These are phyloP conservation scores for Plantago elongata DNA, from an alignment of 257 asterid species.

Conservation along the genomic window DNA sequence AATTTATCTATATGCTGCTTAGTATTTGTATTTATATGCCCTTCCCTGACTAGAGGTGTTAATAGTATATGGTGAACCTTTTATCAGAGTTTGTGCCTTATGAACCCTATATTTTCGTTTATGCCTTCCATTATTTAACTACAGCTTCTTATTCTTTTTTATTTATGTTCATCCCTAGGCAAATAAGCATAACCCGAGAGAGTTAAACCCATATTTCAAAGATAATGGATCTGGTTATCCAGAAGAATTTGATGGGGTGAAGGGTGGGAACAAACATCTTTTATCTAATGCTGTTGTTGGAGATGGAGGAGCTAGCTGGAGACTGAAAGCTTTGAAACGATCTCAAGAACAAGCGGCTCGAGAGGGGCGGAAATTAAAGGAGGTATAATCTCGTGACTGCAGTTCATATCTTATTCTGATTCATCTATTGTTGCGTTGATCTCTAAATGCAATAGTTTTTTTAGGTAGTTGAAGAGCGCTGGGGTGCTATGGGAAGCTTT, in stretches of 20 bases:
- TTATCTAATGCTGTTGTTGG: slow-evolving; percentile 66
- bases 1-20: no score
- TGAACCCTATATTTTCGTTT: no score
- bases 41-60: no score
- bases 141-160: slow-evolving; percentile 2
- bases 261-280: slow-evolving; percentile 33
- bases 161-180: slow-evolving; percentile 33
- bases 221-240: slow-evolving; percentile 78
- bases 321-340: slow-evolving; percentile 90
- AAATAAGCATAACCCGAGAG: slow-evolving; percentile 66
- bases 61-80: no score
- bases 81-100: no score
- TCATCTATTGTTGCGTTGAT: neutral
- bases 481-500: slow-evolving; percentile 85
- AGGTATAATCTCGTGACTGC: slow-evolving; percentile 37
- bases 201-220: slow-evolving; percentile 74
- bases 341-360: slow-evolving; percentile 96
- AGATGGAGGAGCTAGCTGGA: slow-evolving; percentile 99
- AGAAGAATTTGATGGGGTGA: slow-evolving; percentile 47
- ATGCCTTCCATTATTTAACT: neutral
- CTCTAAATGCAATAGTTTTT: slow-evolving; percentile 7
- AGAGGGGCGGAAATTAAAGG: slow-evolving; percentile 71
- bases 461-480: slow-evolving; percentile 92
- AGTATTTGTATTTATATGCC: no score
- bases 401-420: slow-evolving; percentile 3